These are phyloP conservation scores for Debaryomyces sp. DNA, from an alignment of 1,139 yeast species.

Conservation along the genomic window DNA sequence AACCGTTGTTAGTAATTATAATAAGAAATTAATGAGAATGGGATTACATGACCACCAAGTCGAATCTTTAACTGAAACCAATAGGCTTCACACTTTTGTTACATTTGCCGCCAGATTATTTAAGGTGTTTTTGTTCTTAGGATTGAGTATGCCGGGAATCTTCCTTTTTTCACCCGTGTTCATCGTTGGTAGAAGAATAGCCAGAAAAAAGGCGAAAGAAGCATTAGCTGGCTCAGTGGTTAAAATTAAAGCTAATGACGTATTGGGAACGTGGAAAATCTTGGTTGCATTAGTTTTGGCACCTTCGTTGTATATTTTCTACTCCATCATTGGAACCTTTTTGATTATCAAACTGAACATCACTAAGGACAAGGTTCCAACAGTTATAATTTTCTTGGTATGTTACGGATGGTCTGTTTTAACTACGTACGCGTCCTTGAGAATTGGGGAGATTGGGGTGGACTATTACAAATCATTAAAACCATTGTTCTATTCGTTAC, in stretches of 20 bases:
- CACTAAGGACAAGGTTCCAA: slow-evolving; percentile 17
- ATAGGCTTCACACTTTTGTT: slow-evolving; percentile 28
- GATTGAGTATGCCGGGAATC: slow-evolving; percentile 45
- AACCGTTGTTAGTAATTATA: slow-evolving; percentile 38
- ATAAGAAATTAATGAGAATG: slow-evolving; percentile 32
- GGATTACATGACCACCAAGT: slow-evolving; percentile 52
- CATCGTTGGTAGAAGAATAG: slow-evolving; percentile 37
- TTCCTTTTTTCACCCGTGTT: slow-evolving; percentile 50
- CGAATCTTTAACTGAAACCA: slow-evolving; percentile 32
- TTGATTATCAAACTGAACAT: slow-evolving; percentile 26
- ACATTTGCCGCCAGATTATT: slow-evolving; percentile 32
- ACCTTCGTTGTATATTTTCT: slow-evolving; percentile 44
- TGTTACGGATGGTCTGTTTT: slow-evolving; percentile 45
- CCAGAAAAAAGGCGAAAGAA: slow-evolving; percentile 39
- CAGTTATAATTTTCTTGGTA: slow-evolving; percentile 25
- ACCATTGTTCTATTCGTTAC: slow-evolving; percentile 40
- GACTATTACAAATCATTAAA: slow-evolving; percentile 43
- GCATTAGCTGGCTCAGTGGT: slow-evolving; percentile 48
- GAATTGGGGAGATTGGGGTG: slow-evolving; percentile 46
- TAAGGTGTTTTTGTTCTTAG: slow-evolving; percentile 36
- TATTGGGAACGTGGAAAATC: slow-evolving; percentile 50
- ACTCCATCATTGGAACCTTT: slow-evolving; percentile 40
- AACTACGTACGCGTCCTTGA: slow-evolving; percentile 45
- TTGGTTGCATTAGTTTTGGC: slow-evolving; percentile 48
- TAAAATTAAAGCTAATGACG: slow-evolving; percentile 49